Percentiles rank a stretch among this genome's conserved stretches.
Conservation (phyloP, 164 flowering plant species). For the Warburgia ugandensis region DNA sequence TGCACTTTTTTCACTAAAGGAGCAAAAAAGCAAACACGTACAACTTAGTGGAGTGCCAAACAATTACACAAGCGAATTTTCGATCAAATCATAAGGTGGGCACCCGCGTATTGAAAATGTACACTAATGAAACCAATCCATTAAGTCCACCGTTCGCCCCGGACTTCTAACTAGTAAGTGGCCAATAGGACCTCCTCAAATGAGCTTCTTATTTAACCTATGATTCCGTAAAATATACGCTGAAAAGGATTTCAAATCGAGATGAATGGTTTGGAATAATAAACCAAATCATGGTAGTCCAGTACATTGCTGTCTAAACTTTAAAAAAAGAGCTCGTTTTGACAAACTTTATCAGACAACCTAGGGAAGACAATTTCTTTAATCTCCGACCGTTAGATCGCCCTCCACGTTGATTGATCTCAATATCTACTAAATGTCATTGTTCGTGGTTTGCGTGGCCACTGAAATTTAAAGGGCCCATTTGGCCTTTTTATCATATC, state of each 20-base stretch:
- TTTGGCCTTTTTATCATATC: neutral
- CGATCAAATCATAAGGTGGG: too few species aligned
- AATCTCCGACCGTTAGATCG: constrained; percentile 1
- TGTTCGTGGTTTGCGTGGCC: constrained; percentile 1
- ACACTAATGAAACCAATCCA: constrained; percentile 6
- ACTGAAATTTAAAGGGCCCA: neutral
- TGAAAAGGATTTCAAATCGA: too few species aligned
- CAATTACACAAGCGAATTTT: too few species aligned
- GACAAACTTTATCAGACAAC: neutral
- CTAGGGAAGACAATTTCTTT: neutral
- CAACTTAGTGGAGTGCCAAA: too few species aligned
- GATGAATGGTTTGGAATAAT: too few species aligned
- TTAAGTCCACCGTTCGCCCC: neutral
- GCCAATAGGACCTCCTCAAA: constrained; percentile 6
- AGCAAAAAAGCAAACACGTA: too few species aligned
- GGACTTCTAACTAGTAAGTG: neutral
- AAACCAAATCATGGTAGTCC: too few species aligned
- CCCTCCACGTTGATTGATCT: neutral
- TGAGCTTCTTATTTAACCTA: neutral
- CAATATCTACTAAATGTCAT: neutral
- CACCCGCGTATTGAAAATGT: too few species aligned
- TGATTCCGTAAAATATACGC: too few species aligned
- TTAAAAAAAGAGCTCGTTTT: too few species aligned
- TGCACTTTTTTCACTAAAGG: too few species aligned
- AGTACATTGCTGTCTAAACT: too few species aligned